Evolutionary conservation across 2,329 filamentous ascomycete genomes (phyloP).

Genomic region (Aspergillus sp.): DNA sequence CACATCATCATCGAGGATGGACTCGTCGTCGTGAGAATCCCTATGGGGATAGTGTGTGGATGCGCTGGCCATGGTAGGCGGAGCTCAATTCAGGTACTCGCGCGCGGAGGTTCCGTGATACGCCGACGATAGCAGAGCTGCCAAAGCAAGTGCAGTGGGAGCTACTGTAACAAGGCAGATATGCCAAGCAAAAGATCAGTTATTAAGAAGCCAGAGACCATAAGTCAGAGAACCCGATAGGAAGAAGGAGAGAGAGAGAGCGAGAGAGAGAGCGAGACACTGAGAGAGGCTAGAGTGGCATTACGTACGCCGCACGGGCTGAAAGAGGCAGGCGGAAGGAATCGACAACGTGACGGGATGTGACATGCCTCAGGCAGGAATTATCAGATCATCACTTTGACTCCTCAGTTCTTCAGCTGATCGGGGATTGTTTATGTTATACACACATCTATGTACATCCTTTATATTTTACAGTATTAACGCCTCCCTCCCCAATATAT

Average conservation of each 20-base stretch:
- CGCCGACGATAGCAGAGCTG: conserved; percentile 16
- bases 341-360: not conserved
- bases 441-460: conserved; percentile 4
- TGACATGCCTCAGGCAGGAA: not conserved
- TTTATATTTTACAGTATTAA: conserved; percentile 5
- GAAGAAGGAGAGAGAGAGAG: conserved; percentile 1
- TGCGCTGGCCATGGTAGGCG: conserved; percentile 34
- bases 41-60: conserved; percentile 50
- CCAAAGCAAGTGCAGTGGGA: not conserved
- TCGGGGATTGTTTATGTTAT: not conserved
- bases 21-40: conserved; percentile 62
- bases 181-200: not conserved
- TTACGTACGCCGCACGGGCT: conserved; percentile 31
- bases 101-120: not conserved
- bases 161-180: not conserved
- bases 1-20: conserved; percentile 67
- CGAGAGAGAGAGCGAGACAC: not conserved
- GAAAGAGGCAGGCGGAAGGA: conserved; percentile 22
- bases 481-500: conserved; percentile 15
- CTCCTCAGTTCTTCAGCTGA: not conserved
- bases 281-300: conserved; percentile 43
- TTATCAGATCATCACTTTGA: not conserved
- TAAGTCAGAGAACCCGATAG: not conserved
- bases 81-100: conserved; percentile 1
- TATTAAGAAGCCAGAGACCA: not conserved